These are phyloP conservation scores for Vishniacozyma victoriae DNA, from an alignment of 768 basidiomycete species.

Conservation along the genomic window DNA sequence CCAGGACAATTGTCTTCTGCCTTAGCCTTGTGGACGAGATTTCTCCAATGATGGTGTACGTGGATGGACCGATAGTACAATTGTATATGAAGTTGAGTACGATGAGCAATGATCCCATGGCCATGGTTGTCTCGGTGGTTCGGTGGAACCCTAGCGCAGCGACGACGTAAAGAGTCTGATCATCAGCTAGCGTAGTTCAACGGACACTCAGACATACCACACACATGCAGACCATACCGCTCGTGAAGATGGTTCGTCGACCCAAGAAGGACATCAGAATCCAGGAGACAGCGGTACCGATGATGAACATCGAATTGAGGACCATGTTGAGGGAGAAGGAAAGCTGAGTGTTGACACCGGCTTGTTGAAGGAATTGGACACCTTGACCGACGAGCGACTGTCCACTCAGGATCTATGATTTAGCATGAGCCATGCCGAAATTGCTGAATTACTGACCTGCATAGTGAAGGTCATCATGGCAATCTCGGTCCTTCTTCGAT, in stretches of 20 bases:
- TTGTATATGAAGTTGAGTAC: conserved; percentile 40
- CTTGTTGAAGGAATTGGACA: conserved; percentile 37
- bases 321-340: conserved; percentile 31
- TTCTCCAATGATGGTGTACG: conserved; percentile 20
- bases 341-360: conserved; percentile 23
- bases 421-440: conserved; percentile 14
- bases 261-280: conserved; percentile 25
- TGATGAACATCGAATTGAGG: conserved; percentile 38
- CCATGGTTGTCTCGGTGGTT: conserved; percentile 6
- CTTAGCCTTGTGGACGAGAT: conserved; percentile 36
- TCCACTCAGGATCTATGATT: conserved; percentile 13
- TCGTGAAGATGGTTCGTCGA: conserved; percentile 29
- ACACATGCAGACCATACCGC: conserved; percentile 24
- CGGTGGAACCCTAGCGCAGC: conserved; percentile 29
- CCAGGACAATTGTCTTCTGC: conserved; percentile 25
- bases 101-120: conserved; percentile 35
- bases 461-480: no score
- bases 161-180: conserved; percentile 29
- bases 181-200: neutral
- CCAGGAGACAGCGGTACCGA: conserved; percentile 47
- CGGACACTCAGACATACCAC: no score
- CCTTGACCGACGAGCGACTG: conserved; percentile 39
- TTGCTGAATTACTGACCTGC: no score
- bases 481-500: conserved; percentile 49
- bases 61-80: conserved; percentile 28